A percentile compares a stretch with the other conserved stretches of the same genome.
phyloP scores from a whole-genome alignment of 805 yeast genomes.

The Candida sithepensis region DNA sequence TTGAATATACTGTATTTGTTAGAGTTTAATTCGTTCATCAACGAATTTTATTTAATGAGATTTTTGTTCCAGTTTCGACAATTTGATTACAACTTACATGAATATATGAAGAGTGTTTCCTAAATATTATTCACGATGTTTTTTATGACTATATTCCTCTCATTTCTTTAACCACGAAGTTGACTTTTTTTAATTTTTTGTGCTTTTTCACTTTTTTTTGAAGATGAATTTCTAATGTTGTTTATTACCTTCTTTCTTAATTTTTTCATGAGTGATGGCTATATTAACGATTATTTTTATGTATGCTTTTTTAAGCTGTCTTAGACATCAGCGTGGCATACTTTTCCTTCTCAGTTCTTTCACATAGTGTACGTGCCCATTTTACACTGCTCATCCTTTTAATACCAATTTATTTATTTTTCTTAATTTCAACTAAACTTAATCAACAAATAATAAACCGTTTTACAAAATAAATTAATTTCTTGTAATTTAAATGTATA shows the following conservation, averaged over 20 bases:
- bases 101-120: neutral
- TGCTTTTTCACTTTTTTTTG: neutral
- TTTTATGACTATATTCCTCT: neutral
- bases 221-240: neutral
- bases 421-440: too few species aligned
- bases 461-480: too few species aligned
- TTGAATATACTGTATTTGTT: slow-evolving; percentile 38
- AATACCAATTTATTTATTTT: too few species aligned
- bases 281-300: neutral
- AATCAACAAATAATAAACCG: too few species aligned
- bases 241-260: neutral
- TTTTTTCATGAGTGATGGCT: neutral
- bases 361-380: too few species aligned
- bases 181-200: neutral
- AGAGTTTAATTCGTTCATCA: slow-evolving; percentile 38
- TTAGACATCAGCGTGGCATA: too few species aligned
- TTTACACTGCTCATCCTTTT: too few species aligned
- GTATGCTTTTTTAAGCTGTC: too few species aligned
- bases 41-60: slow-evolving; percentile 32
- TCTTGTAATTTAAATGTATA: neutral
- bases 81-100: slow-evolving; percentile 18
- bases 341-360: too few species aligned
- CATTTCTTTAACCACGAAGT: neutral
- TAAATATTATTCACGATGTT: neutral
- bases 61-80: slow-evolving; percentile 31